Percentiles rank a stretch among this genome's conserved stretches.
These are phyloP conservation scores for Reticulascus tulasneorum DNA, from an alignment of 2,329 filamentous ascomycete genomes.

Conservation along the genomic window DNA sequence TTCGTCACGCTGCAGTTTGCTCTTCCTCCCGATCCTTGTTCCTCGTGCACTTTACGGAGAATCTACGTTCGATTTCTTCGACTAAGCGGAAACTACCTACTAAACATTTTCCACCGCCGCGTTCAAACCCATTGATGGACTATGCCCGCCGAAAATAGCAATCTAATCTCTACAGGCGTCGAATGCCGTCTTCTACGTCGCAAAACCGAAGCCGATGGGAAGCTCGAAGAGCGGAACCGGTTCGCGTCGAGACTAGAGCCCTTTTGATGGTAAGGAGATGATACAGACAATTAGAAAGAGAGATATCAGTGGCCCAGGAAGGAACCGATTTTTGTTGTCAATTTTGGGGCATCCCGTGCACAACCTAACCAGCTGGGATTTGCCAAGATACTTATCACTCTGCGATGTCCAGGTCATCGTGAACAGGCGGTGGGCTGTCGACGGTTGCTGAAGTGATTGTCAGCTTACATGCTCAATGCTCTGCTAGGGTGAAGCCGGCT, in stretches of 20 bases:
- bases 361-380: constrained; percentile 7
- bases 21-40: no score
- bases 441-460: constrained; percentile 39
- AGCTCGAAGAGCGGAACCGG: constrained; percentile 8
- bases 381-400: constrained; percentile 49
- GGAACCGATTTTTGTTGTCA: background rate
- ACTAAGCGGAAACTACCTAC: no score
- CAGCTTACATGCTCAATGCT: background rate
- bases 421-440: constrained; percentile 76
- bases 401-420: constrained; percentile 94
- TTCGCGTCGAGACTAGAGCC: constrained; percentile 15
- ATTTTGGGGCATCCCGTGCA: constrained; percentile 12
- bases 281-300: constrained; percentile 7
- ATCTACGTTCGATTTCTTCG: no score
- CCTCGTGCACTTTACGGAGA: no score
- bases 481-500: background rate
- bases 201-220: constrained; percentile 1
- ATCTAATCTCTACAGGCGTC: no score
- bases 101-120: no score
- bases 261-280: constrained; percentile 14
- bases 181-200: constrained; percentile 7
- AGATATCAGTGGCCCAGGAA: no score
- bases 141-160: no score
- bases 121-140: no score
- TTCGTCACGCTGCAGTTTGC: no score